Evolutionary conservation across 1,284 basidiomycete species (phyloP).

Genomic region (Irpex sp.): DNA sequence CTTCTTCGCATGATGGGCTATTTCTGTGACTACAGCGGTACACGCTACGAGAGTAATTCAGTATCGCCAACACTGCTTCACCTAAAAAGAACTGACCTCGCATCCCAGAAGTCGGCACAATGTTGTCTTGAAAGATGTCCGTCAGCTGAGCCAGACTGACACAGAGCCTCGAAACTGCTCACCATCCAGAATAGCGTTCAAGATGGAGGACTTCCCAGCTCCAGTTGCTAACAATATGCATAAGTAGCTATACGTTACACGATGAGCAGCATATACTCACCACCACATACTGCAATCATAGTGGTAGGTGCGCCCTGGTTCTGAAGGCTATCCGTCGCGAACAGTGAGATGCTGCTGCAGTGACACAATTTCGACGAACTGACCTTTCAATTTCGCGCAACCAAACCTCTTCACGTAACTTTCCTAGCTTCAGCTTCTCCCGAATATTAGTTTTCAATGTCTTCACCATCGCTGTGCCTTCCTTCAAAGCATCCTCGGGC

Average conservation of each 20-base stretch:
- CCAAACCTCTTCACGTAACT: constrained; percentile 58
- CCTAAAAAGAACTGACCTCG: neutral
- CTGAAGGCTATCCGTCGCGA: constrained; percentile 35
- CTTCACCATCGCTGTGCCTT: constrained; percentile 52
- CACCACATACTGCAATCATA: constrained; percentile 59
- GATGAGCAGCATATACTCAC: constrained; percentile 40
- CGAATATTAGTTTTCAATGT: constrained; percentile 41
- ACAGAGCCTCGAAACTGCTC: neutral
- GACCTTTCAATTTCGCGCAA: constrained; percentile 49
- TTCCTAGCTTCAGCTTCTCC: constrained; percentile 43
- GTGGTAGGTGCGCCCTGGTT: constrained; percentile 49
- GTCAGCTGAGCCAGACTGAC: too few relatives aligned
- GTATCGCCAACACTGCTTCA: neutral
- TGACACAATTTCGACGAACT: constrained; percentile 3
- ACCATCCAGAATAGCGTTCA: neutral
- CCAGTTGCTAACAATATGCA: neutral
- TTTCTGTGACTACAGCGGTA: constrained; percentile 50
- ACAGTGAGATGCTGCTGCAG: constrained; percentile 3
- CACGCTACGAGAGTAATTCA: neutral
- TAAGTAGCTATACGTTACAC: constrained; percentile 45
- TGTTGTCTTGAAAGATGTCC: neutral
- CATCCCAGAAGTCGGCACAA: neutral
- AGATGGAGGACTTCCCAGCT: neutral
- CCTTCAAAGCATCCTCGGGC: constrained; percentile 46
- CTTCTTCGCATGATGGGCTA: constrained; percentile 48